Conservation (phyloP, 768 basidiomycete genomes). For the Astraeus odoratus region DNA sequence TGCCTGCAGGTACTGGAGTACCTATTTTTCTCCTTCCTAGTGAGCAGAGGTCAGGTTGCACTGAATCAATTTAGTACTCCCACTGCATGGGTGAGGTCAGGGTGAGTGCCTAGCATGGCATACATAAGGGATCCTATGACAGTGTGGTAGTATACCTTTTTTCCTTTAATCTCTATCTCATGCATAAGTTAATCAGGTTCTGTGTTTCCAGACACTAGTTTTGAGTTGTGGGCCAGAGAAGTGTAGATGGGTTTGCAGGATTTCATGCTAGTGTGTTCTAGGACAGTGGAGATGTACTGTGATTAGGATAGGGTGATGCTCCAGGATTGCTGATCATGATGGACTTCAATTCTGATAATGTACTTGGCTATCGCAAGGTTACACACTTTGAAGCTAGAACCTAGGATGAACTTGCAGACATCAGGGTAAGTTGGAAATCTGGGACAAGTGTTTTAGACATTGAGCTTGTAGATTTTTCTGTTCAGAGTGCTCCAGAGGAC, state of each 20-base stretch:
- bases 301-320: constrained; percentile 26
- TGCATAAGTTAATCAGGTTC: not conserved
- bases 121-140: constrained; percentile 22
- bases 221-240: constrained; percentile 7
- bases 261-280: constrained; percentile 11
- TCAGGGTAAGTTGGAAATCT: too few species aligned
- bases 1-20: constrained; percentile 8
- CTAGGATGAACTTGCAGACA: not conserved
- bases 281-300: constrained; percentile 9
- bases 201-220: not conserved
- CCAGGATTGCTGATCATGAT: constrained; percentile 11
- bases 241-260: constrained; percentile 2
- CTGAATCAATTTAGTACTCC: constrained; percentile 16
- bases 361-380: constrained; percentile 9
- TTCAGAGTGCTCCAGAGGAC: too few species aligned
- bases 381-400: not conserved
- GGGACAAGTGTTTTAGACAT: too few species aligned
- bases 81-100: constrained; percentile 27
- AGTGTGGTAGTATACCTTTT: not conserved
- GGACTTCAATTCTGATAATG: constrained; percentile 28
- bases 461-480: too few species aligned
- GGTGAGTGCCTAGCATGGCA: constrained; percentile 19
- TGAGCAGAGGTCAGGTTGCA: not conserved
- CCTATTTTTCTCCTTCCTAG: constrained; percentile 8
- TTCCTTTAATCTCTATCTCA: not conserved